Conservation (phyloP, 2,329 filamentous ascomycete genomes). For the Colletotrichum sp. region DNA sequence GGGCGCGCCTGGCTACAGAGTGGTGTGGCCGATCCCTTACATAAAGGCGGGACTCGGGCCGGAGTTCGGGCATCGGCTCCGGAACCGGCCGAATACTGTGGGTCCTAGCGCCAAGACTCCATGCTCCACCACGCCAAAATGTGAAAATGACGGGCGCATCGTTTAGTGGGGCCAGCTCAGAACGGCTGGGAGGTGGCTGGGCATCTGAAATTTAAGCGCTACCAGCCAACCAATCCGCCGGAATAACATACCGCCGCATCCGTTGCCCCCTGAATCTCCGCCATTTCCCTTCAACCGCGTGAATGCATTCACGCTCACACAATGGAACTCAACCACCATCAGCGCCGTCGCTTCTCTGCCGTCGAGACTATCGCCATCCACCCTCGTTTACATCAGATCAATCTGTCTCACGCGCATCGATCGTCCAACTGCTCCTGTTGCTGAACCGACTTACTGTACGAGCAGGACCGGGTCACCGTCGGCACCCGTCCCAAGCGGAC, state of each 20-base stretch:
- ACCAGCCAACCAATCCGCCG: background rate
- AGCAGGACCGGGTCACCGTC: background rate
- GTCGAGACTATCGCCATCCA: background rate
- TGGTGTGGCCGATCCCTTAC: too few relatives aligned
- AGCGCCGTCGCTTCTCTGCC: background rate
- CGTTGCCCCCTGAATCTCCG: background rate
- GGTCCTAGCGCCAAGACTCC: too few relatives aligned
- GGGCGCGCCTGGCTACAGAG: too few relatives aligned
- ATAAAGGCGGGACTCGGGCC: too few relatives aligned
- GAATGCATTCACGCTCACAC: background rate
- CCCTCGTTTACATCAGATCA: background rate
- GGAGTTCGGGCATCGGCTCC: too few relatives aligned
- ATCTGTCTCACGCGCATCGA: background rate
- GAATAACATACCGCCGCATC: background rate
- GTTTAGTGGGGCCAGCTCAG: background rate
- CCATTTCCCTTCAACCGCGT: background rate
- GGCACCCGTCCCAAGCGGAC: background rate
- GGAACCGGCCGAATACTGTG: accelerated
- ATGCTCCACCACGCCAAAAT: too few relatives aligned
- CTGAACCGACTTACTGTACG: too few relatives aligned
- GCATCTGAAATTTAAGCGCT: background rate
- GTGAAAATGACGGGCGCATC: too few relatives aligned
- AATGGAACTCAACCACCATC: background rate
- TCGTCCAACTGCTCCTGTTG: background rate
- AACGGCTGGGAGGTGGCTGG: background rate